These are phyloP conservation scores for Meyerozyma carpophila DNA, from an alignment of 1,139 yeast genomes.

Conservation along the genomic window DNA sequence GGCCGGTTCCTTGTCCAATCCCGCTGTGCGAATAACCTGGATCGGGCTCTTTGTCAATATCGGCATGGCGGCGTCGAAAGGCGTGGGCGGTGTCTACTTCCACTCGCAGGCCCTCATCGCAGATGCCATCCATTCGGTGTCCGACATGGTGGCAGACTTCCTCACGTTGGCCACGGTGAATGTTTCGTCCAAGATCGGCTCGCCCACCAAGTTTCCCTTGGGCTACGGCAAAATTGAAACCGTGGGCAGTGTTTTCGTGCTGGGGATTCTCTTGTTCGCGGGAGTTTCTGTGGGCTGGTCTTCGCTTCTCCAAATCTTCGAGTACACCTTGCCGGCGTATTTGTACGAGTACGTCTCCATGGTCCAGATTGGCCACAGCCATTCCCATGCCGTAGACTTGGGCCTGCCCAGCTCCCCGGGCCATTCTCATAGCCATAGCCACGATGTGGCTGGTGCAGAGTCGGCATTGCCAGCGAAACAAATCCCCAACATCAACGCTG, in stretches of 20 bases:
- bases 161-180: constrained; percentile 86
- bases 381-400: constrained; percentile 26
- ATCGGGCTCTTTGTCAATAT: constrained; percentile 80
- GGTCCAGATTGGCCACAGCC: constrained; percentile 51
- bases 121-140: constrained; percentile 87
- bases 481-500: constrained; percentile 79
- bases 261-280: constrained; percentile 75
- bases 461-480: constrained; percentile 12
- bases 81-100: constrained; percentile 83
- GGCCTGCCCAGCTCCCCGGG: constrained; percentile 11
- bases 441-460: constrained; percentile 10
- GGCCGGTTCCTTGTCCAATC: constrained; percentile 41
- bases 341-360: constrained; percentile 37
- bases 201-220: constrained; percentile 58
- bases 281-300: constrained; percentile 92
- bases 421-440: constrained; percentile 41
- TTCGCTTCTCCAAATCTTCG: constrained; percentile 65
- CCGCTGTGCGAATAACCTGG: constrained; percentile 93
- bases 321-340: constrained; percentile 58
- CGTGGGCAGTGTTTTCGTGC: constrained; percentile 83
- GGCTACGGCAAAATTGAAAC: constrained; percentile 95
- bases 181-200: constrained; percentile 64
- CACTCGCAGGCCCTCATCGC: constrained; percentile 94
- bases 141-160: constrained; percentile 86
- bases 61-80: constrained; percentile 81